Evolutionary conservation across 441 rosid species (phyloP).

Genomic region (Pelargonium exstipulatum): DNA sequence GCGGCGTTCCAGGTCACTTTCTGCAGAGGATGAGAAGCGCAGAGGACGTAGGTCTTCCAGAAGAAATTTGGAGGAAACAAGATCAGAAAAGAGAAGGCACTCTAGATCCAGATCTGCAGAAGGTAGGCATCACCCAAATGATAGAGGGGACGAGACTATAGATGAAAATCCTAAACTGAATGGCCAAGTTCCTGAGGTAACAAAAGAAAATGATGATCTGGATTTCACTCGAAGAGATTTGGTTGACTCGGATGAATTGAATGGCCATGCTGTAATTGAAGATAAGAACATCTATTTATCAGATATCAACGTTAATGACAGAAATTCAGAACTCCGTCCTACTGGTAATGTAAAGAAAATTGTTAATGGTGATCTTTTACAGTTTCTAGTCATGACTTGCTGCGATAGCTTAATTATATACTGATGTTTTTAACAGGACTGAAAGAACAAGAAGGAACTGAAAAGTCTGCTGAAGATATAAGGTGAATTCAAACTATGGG

Average conservation of each 20-base stretch:
- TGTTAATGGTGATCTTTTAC: conserved; percentile 6
- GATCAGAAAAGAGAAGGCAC: conserved; percentile 9
- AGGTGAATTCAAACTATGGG: conserved; percentile 21
- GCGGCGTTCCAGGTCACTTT: conserved; percentile 1
- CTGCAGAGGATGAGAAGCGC: conserved; percentile 1
- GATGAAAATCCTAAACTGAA: conserved; percentile 24
- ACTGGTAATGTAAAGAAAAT: conserved; percentile 24
- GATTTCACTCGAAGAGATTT: conserved; percentile 24
- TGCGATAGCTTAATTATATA: conserved; percentile 7
- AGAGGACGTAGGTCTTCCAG: conserved; percentile 1
- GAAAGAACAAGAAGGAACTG: conserved; percentile 21
- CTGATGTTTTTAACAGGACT: conserved; percentile 26
- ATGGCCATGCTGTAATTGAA: conserved; percentile 23
- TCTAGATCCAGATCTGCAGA: conserved; percentile 11
- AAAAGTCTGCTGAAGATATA: conserved; percentile 12
- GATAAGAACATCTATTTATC: conserved; percentile 17
- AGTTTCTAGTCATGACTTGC: conserved; percentile 13
- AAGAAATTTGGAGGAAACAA: conserved; percentile 10
- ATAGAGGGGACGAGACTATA: conserved; percentile 23
- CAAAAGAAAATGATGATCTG: conserved; percentile 19
- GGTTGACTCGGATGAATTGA: conserved; percentile 24
- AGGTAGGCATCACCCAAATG: conserved; percentile 21
- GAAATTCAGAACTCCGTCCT: conserved; percentile 16
- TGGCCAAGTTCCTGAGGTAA: conserved; percentile 13
- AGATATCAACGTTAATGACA: conserved; percentile 16